These are phyloP conservation scores for Elymus sibiricus DNA, from an alignment of 176 grass and related monocot species.

Conservation along the genomic window DNA sequence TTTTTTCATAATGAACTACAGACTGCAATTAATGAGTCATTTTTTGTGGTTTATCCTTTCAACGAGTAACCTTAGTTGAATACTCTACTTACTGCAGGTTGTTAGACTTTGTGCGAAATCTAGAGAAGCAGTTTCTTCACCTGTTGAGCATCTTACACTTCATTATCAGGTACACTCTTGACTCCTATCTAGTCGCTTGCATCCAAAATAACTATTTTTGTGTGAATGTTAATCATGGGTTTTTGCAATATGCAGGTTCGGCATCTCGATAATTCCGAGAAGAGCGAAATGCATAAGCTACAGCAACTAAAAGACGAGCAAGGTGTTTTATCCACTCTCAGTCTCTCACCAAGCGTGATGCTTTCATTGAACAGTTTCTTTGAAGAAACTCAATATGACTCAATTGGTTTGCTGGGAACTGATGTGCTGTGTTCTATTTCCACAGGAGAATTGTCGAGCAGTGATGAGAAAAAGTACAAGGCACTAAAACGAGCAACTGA, in stretches of 20 bases:
- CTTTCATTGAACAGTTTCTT: background rate
- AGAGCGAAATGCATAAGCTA: slow-evolving; percentile 97
- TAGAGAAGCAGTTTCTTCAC: slow-evolving; percentile 96
- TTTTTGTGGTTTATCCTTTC: slow-evolving; percentile 1
- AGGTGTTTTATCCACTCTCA: slow-evolving; percentile 38
- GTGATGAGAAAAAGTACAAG: slow-evolving; percentile 99
- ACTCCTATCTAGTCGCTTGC: slow-evolving; percentile 14
- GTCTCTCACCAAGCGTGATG: background rate
- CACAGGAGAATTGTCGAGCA: slow-evolving; percentile 91
- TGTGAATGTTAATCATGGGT: background rate
- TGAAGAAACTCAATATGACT: background rate
- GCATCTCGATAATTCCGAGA: slow-evolving; percentile 97
- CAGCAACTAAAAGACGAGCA: slow-evolving; percentile 98
- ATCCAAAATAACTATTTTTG: background rate
- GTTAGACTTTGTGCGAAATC: slow-evolving; percentile 98
- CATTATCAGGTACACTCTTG: slow-evolving; percentile 85
- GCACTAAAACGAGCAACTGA: slow-evolving; percentile 97
- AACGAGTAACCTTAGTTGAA: background rate
- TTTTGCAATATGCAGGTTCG: slow-evolving; percentile 57
- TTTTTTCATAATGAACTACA: background rate
- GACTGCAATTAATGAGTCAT: background rate
- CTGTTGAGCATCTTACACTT: slow-evolving; percentile 97
- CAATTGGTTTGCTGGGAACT: background rate
- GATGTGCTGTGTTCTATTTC: slow-evolving; percentile 8
- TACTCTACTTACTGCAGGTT: slow-evolving; percentile 47